Evolutionary conservation across 2,329 filamentous ascomycete genomes (phyloP), one percentile per base, ranked within the genome.

Genomic region (Alternaria triticimaculans): DNA sequence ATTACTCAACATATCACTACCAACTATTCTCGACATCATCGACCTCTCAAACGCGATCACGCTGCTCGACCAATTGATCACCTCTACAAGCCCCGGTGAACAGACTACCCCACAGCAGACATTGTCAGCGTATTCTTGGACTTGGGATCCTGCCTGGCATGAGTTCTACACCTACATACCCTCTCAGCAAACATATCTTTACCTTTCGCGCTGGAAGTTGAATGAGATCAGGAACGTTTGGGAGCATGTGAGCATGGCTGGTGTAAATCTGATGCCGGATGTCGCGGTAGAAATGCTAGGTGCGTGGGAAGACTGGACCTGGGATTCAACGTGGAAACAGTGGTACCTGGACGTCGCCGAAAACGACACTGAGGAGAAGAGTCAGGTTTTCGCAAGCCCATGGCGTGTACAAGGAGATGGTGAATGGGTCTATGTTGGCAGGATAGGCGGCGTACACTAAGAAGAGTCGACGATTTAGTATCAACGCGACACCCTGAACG

Each of bases 301-400:
- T 11, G 57, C 62, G 26, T 72, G 70, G 69, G 65, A 71, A 53
- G 70, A 72, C 23, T 72, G 70, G 70, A 20, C 18, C 2, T 71
- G 69, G 67, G 64, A 72, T 61, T 33, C 63, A n/a, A 23, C 37
- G 1, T 62, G 48, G 58, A 55, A 57, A 20, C 65, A 69, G 37
- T 71, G 70, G 70, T 69, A 54, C 60, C 57, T 73, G 9, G 51
- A 65, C 4, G 37, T 69, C 15, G 14, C 44, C 5, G 53, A 57
- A 2, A 49, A 56, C 15, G 49, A 43, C 2, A 44, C 23, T 5
- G 54, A 53, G n/a, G 57, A 49, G 8, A 49, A 58, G 48, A 50
- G 49, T 25, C 57, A 59, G 25, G 26, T 66, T 12, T 70, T 65
- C 53, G 61, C 64, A 5, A 69, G 66, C 62, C 55, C 60, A 21